These are phyloP conservation scores for Lepidium sativum DNA, from an alignment of 345 rosid species.

Conservation along the genomic window DNA sequence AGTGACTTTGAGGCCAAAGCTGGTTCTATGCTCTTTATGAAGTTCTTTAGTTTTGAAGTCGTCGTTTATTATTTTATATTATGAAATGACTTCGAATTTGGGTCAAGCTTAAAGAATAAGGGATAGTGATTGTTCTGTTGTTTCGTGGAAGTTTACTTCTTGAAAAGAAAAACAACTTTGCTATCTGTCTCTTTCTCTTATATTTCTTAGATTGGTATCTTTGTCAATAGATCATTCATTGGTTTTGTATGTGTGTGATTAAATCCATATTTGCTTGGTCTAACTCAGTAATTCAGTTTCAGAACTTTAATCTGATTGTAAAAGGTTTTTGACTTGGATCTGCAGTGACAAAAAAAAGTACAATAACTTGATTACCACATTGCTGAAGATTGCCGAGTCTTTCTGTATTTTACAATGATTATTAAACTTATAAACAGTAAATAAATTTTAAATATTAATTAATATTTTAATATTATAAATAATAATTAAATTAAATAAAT, in stretches of 20 bases:
- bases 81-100: conserved; percentile 15
- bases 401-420: too few species aligned
- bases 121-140: conserved; percentile 7
- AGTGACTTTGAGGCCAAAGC: not conserved
- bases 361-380: not conserved
- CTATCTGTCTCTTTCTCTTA: not conserved
- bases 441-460: too few species aligned
- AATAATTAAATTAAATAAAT: too few species aligned
- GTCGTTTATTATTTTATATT: conserved; percentile 4
- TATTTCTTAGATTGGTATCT: not conserved
- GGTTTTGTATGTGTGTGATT: not conserved
- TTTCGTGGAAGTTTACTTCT: conserved; percentile 22
- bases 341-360: too few species aligned
- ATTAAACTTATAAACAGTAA: too few species aligned
- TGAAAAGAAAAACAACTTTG: not conserved
- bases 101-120: conserved; percentile 22
- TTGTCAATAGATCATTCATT: not conserved
- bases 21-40: conserved; percentile 8
- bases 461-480: too few species aligned
- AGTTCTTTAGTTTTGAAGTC: conserved; percentile 8
- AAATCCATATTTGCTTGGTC: not conserved
- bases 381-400: not conserved
- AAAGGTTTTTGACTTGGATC: not conserved
- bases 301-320: not conserved
- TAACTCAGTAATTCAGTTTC: not conserved